phyloP scores from a whole-genome alignment of 352 stramenopile species.

The Pythium rishiriense region DNA sequence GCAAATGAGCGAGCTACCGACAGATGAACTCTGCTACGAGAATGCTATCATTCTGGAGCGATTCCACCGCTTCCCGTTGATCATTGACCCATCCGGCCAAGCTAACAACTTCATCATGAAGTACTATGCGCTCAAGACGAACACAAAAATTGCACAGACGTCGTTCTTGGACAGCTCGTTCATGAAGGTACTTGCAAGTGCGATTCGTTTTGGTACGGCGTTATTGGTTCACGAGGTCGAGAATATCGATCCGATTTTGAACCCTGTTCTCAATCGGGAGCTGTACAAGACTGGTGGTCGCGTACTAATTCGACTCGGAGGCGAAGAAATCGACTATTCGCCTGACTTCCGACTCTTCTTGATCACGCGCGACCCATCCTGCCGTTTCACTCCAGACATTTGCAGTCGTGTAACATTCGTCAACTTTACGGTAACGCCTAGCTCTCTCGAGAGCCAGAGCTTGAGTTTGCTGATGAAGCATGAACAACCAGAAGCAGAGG shows the following conservation, averaged over 20 bases:
- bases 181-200: conserved; percentile 99
- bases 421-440: conserved; percentile 99
- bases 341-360: conserved; percentile 99
- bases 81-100: conserved; percentile 98
- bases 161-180: conserved; percentile 99
- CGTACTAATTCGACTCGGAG: conserved; percentile 96
- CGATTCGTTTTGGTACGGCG: conserved; percentile 98
- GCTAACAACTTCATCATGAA: conserved; percentile 98
- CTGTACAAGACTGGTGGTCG: conserved; percentile 98
- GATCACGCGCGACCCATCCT: conserved; percentile 97
- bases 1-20: conserved; percentile 95
- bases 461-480: conserved; percentile 95
- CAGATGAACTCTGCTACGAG: conserved; percentile 97
- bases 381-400: conserved; percentile 98
- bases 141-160: conserved; percentile 96
- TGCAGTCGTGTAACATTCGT: conserved; percentile 98
- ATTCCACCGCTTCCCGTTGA: conserved; percentile 97
- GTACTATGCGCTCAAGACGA: conserved; percentile 92
- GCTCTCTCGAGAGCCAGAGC: conserved; percentile 97
- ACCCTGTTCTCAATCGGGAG: conserved; percentile 99
- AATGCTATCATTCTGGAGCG: conserved; percentile 99
- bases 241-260: conserved; percentile 99
- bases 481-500: conserved; percentile 98
- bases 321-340: conserved; percentile 99
- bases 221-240: conserved; percentile 99